Percentiles rank a stretch among this genome's conserved stretches.
phyloP scores from a whole-genome alignment of 805 yeast species.

The Phaffomyces antillensis region DNA sequence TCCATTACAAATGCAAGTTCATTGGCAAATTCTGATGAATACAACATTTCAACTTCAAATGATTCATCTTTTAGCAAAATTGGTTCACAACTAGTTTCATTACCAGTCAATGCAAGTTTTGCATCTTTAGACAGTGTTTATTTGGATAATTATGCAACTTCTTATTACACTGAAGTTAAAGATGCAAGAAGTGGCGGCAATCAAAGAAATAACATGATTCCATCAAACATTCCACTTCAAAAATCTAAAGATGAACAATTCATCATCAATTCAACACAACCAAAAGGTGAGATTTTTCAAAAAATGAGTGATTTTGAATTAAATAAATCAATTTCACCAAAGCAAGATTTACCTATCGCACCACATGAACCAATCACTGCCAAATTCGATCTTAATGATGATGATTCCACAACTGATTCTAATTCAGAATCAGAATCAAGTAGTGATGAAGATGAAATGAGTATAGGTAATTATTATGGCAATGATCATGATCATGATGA shows the following conservation, averaged over 20 bases:
- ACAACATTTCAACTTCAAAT: conserved; percentile 1
- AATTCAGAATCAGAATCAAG: not conserved
- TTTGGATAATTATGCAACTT: conserved; percentile 40
- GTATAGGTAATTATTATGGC: conserved; percentile 1
- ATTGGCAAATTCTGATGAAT: not conserved
- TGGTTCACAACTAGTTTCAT: conserved; percentile 51
- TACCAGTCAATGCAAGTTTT: conserved; percentile 67
- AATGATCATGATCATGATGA: conserved; percentile 1
- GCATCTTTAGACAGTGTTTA: conserved; percentile 71
- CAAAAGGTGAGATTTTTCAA: conserved; percentile 1
- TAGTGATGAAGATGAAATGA: not conserved
- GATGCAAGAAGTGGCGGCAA: conserved; percentile 13
- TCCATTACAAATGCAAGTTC: conserved; percentile 1
- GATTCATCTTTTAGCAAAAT: conserved; percentile 30
- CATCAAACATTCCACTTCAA: conserved; percentile 2
- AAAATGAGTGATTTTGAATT: conserved; percentile 17
- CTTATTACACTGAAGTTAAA: conserved; percentile 12
- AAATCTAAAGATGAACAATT: not conserved
- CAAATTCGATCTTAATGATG: conserved; percentile 6
- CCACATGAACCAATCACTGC: conserved; percentile 15
- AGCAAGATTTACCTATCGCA: conserved; percentile 12
- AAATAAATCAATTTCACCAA: conserved; percentile 10
- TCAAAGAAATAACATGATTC: conserved; percentile 1
- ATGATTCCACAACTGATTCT: conserved; percentile 1
- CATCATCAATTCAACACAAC: not conserved